Evolutionary conservation across 179 eudicot species (phyloP), one percentile per base, ranked within the genome.

Genomic region (Monotropa hypopitys): DNA sequence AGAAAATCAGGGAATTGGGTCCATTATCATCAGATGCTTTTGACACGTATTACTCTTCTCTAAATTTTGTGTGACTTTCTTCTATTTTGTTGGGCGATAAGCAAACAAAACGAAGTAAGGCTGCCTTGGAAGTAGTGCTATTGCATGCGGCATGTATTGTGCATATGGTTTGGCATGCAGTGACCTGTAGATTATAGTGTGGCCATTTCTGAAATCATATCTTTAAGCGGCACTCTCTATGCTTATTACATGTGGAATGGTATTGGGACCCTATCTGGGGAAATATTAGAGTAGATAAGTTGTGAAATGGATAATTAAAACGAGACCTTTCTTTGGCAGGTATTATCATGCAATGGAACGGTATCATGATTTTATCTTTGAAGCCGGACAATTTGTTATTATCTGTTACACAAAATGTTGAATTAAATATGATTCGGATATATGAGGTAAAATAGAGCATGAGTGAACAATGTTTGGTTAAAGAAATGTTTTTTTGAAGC

Each of bases 1-100:
- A 93, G 89, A 96, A 91, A 85, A 96, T 93, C 80, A 90, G 97
- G 81, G 98, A 93, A 76, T 76, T 96, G 87, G 99, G 99, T 43
- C 86, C 90, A 53, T 75, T 96, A 73, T 88, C 98, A 7, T 90
- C 99, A 35, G 99, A 96, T 84, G 97, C 99, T 67, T 93, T 90
- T 86, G 97, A 96, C 71, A 88, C 84, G 99, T 96, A 93, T 65
- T 78, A 23, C 77, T 78, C 79, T 74, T 54, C 75, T 28, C 47
- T 63, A 15, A 62, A 70, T 9, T 49, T n/a, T n/a, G 40, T 35
- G 1, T 7, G 42, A 1, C 33, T 73, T 51, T 56, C 67, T 7
- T n/a, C 33, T 15, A 33, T 43, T 21, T 53, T 56, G 50, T 54
- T 56, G 49, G 63, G 12, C 12, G 67, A 56, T 30, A 49, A 13